A percentile compares a stretch with the other conserved stretches of the same genome.
phyloP scores from a whole-genome alignment of 192 early-diverging fungal species.

The Coemansia brasiliensis region DNA sequence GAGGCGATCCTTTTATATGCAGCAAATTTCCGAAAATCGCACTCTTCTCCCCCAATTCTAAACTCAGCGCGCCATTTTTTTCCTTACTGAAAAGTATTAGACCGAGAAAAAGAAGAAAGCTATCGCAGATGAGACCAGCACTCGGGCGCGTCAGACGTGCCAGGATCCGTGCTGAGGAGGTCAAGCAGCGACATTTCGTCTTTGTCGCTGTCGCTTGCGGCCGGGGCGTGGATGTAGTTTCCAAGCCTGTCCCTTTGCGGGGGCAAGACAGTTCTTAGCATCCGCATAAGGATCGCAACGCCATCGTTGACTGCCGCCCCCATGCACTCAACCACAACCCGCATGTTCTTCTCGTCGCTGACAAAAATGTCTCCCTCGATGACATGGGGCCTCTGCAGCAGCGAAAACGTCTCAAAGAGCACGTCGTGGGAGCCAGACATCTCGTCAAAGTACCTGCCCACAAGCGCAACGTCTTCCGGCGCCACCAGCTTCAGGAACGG shows the following conservation, averaged over 20 bases:
- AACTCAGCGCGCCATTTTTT: neutral
- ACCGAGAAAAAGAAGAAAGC: neutral
- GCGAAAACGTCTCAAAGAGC: constrained; percentile 34
- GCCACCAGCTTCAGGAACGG: constrained; percentile 47
- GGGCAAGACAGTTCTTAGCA: constrained; percentile 1
- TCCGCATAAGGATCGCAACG: constrained; percentile 35
- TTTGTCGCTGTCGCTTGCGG: constrained; percentile 12
- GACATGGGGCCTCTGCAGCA: constrained; percentile 33
- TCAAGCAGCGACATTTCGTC: constrained; percentile 39
- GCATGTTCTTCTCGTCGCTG: constrained; percentile 24
- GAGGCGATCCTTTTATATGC: no score
- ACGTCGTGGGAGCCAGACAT: constrained; percentile 31
- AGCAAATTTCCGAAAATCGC: neutral
- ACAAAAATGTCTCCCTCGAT: constrained; percentile 41
- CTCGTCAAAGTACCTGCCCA: constrained; percentile 30
- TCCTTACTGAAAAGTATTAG: no score
- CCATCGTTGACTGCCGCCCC: constrained; percentile 45
- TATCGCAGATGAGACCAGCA: constrained; percentile 16
- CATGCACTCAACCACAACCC: constrained; percentile 42
- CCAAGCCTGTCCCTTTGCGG: constrained; percentile 22
- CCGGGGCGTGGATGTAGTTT: constrained; percentile 13
- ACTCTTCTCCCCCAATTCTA: neutral
- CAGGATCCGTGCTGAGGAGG: constrained; percentile 29
- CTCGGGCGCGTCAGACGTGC: constrained; percentile 19
- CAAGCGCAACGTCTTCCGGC: constrained; percentile 29